Evolutionary conservation across 2,329 filamentous ascomycete species (phyloP).

Genomic region (Pseudocercospora eumusae): DNA sequence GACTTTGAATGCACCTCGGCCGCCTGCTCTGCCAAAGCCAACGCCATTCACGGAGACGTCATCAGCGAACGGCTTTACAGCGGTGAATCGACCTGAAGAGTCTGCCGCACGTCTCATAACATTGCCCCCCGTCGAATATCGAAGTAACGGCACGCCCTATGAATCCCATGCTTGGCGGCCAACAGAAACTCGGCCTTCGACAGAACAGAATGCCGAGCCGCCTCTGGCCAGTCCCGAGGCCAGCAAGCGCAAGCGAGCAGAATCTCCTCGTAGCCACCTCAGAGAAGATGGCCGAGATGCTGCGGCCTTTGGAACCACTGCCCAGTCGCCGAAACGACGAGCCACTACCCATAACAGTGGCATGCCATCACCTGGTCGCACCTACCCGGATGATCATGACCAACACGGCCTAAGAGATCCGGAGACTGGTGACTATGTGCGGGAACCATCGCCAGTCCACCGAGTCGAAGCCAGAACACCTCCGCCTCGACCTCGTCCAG

Average conservation of each 20-base stretch:
- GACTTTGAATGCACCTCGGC: slow-evolving; percentile 20
- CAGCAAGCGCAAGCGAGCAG: slow-evolving; percentile 34
- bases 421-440: slow-evolving; percentile 1
- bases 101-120: slow-evolving; percentile 11
- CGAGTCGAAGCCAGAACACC: slow-evolving; percentile 18
- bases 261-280: slow-evolving; percentile 17
- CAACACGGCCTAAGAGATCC: slow-evolving; percentile 11
- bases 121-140: slow-evolving; percentile 16
- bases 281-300: slow-evolving; percentile 11
- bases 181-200: slow-evolving; percentile 16
- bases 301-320: neutral
- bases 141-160: slow-evolving; percentile 14
- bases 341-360: slow-evolving; percentile 8
- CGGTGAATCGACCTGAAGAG: slow-evolving; percentile 35
- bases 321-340: slow-evolving; percentile 31
- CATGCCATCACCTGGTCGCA: neutral
- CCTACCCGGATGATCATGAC: neutral
- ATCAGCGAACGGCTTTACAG: slow-evolving; percentile 35
- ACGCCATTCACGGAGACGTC: slow-evolving; percentile 26
- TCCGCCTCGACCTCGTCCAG: slow-evolving; percentile 29
- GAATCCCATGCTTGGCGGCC: slow-evolving; percentile 30
- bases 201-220: slow-evolving; percentile 6
- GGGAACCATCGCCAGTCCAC: slow-evolving; percentile 24
- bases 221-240: slow-evolving; percentile 6
- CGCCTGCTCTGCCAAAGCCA: slow-evolving; percentile 26